Evolutionary conservation across 331 rosid genomes (phyloP), one percentile per base, ranked within the genome.

Genomic region (Rosa hybrid): DNA sequence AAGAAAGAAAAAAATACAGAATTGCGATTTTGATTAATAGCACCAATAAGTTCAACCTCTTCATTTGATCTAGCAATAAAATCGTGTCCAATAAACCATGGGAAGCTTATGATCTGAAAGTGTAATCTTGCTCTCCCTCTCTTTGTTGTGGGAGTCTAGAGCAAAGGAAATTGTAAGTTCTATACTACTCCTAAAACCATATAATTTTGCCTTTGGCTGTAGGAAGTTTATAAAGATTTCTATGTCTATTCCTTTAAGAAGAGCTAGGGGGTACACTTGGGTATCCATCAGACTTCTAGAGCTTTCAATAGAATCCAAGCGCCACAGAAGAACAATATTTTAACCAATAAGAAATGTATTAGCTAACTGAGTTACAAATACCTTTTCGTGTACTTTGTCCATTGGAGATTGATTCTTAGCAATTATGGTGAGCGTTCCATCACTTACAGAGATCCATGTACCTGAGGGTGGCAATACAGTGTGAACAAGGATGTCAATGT

Each of bases 351-450:
- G 30, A 9, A 51, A 41, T 23, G 23, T 21, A 60, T 42, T 4
- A 42, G 42, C 7, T 0, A 23, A 71, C 59, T 23, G 56, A 77
- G 76, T 30, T 80, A 63, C 78, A 79, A 81, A 45, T 82, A 95
- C 98, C 99, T 88, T 91, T 64, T 95, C 99, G 49, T 74, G 87
- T 75, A 91, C 89, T 84, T 85, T 91, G 45, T 90, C 92, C 99
- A 95, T 95, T 78, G 86, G 86, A 74, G 92, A 82, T 80, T 89
- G 91, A 84, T 90, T 93, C 86, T 93, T 95, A 46, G 97, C 94
- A 81, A 88, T 81, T 81, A 95, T 77, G 59, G 98, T 95, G 77
- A 95, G 94, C 51, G 97, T 83, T 82, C 96, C 97, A 83, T 93
- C 99, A n/a, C 90, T 89, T 16, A 95, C 96, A 10, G 97, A 91